Evolutionary conservation across 75 land plant genomes (phyloP).

Genomic region (Picea glauca): DNA sequence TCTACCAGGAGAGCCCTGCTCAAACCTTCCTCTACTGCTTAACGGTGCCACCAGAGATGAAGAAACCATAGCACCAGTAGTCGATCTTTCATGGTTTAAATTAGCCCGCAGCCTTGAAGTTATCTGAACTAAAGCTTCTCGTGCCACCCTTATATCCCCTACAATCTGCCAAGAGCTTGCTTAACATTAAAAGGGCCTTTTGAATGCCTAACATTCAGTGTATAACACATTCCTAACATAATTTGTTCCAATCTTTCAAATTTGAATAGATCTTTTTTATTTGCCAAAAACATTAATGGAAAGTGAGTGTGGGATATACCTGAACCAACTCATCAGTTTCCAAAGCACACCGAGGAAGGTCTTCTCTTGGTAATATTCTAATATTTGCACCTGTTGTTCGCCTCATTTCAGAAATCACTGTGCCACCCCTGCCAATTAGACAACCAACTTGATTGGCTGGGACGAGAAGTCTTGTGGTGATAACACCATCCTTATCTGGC

Average conservation of each 20-base stretch:
- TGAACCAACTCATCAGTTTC: conserved; percentile 56
- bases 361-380: conserved; percentile 28
- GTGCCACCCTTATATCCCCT: conserved; percentile 24
- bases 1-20: neutral
- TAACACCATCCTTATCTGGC: conserved; percentile 22
- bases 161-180: conserved; percentile 20
- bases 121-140: conserved; percentile 26
- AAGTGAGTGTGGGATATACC: conserved; percentile 21
- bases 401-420: conserved; percentile 57
- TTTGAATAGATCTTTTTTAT: neutral
- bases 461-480: conserved; percentile 45
- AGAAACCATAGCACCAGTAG: neutral
- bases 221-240: neutral
- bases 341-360: conserved; percentile 52
- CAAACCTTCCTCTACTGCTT: conserved; percentile 6
- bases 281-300: neutral
- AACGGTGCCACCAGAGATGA: conserved; percentile 3
- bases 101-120: conserved; percentile 27
- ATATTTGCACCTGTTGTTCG: conserved; percentile 45
- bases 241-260: neutral
- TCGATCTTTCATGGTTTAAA: conserved; percentile 15
- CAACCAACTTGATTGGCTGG: conserved; percentile 51
- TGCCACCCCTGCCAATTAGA: conserved; percentile 62
- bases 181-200: neutral
- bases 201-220: neutral